Evolutionary conservation across 768 basidiomycete species (phyloP).

Genomic region (Trametes meyenii): DNA sequence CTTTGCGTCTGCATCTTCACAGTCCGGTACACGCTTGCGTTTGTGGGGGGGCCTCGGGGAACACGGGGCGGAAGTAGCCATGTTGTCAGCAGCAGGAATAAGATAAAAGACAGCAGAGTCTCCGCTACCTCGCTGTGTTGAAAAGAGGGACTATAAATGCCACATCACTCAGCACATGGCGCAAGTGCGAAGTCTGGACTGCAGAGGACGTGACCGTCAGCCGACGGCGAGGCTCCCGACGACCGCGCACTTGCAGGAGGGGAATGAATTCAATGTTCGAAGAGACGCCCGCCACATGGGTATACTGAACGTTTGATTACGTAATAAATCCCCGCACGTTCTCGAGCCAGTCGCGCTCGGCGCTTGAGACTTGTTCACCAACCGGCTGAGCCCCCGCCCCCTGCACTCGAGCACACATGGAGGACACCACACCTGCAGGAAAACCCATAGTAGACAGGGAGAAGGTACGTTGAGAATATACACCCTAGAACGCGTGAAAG

Average conservation of each 20-base stretch:
- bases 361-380: background rate
- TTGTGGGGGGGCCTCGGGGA: constrained; percentile 1
- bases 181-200: background rate
- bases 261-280: too few species aligned
- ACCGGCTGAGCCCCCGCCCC: background rate
- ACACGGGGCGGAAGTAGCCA: background rate
- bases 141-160: background rate
- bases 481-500: background rate
- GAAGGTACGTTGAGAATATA: constrained; percentile 35
- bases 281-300: too few species aligned
- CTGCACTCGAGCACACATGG: constrained; percentile 29
- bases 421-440: constrained; percentile 46
- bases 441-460: constrained; percentile 56
- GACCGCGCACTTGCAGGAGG: too few species aligned
- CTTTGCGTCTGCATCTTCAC: background rate
- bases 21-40: constrained; percentile 7
- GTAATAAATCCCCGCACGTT: background rate
- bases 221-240: too few species aligned
- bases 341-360: background rate
- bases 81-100: background rate
- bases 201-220: too few species aligned
- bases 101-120: background rate
- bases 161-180: background rate
- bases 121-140: too few species aligned
- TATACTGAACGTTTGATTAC: constrained; percentile 1